These are phyloP conservation scores for Cladosporium sp. DNA, from an alignment of 2,329 filamentous ascomycete genomes.

Conservation along the genomic window DNA sequence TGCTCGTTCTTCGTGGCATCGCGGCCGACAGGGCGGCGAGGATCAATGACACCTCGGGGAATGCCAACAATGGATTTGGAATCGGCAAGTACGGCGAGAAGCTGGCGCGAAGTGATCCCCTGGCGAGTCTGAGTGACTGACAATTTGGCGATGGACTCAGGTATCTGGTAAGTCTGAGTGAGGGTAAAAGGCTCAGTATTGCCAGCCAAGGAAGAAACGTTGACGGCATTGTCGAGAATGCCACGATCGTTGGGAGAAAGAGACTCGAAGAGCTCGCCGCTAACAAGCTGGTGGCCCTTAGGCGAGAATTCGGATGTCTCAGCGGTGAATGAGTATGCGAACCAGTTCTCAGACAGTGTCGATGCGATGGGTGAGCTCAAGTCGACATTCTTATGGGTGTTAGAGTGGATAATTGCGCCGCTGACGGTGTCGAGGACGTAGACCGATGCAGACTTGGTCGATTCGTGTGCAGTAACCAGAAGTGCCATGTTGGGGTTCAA, in stretches of 20 bases:
- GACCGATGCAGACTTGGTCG: constrained; percentile 58
- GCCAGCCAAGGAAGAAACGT: constrained; percentile 72
- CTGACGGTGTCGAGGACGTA: constrained; percentile 84
- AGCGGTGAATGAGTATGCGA: constrained; percentile 70
- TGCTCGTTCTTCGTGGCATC: constrained; percentile 75
- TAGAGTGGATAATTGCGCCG: constrained; percentile 70
- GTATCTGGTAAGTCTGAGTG: constrained; percentile 75
- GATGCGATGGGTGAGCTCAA: constrained; percentile 68
- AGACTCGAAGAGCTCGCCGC: constrained; percentile 89
- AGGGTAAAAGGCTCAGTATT: constrained; percentile 68
- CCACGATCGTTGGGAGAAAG: constrained; percentile 79
- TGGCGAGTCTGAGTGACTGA: constrained; percentile 85
- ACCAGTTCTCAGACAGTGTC: constrained; percentile 90
- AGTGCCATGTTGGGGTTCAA: constrained; percentile 82
- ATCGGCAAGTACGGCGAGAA: constrained; percentile 73
- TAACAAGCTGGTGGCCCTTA: constrained; percentile 79
- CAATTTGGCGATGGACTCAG: constrained; percentile 72
- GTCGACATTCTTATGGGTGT: constrained; percentile 70
- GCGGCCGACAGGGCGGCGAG: constrained; percentile 77
- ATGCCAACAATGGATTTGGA: constrained; percentile 73
- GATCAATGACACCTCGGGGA: constrained; percentile 73
- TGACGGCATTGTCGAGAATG: constrained; percentile 62
- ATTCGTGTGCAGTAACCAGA: constrained; percentile 63
- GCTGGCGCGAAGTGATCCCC: constrained; percentile 78
- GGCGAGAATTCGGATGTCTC: constrained; percentile 53